These are phyloP conservation scores for Pseudofabraea citricarpa DNA, from an alignment of 2,329 filamentous ascomycete species.

Conservation along the genomic window DNA sequence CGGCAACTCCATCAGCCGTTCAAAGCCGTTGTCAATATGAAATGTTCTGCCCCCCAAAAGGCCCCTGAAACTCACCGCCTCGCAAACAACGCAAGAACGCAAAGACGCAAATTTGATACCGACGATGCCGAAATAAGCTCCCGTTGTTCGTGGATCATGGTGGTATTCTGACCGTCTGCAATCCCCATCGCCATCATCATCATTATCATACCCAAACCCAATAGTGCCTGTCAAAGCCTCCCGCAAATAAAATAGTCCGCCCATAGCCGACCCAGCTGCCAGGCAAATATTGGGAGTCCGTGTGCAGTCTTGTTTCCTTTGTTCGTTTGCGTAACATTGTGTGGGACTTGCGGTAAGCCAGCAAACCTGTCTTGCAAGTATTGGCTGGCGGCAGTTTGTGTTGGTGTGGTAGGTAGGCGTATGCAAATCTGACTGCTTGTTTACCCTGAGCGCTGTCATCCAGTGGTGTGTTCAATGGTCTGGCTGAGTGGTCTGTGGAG, in stretches of 20 bases:
- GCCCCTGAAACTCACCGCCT: constrained; percentile 24
- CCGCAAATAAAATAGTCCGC: no score
- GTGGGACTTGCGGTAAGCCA: background rate
- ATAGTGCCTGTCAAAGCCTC: no score
- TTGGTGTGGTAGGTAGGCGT: background rate
- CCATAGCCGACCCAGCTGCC: background rate
- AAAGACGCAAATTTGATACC: no score
- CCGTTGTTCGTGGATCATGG: no score
- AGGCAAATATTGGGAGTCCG: background rate
- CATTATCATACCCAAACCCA: no score
- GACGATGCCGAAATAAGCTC: background rate
- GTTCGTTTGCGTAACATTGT: background rate
- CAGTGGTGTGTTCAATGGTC: background rate
- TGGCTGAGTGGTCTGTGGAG: background rate
- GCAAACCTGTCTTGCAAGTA: constrained; percentile 1
- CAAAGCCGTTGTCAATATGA: constrained; percentile 11
- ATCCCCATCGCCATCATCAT: no score
- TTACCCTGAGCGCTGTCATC: background rate
- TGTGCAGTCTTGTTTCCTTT: constrained; percentile 6
- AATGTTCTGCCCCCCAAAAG: constrained; percentile 1
- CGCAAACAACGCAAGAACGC: background rate
- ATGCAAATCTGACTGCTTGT: background rate
- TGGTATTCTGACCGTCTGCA: no score
- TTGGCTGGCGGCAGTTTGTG: constrained; percentile 2
- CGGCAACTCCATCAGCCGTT: constrained; percentile 11